Conservation (phyloP, 1,139 yeast genomes). For the Pichia sp. region DNA sequence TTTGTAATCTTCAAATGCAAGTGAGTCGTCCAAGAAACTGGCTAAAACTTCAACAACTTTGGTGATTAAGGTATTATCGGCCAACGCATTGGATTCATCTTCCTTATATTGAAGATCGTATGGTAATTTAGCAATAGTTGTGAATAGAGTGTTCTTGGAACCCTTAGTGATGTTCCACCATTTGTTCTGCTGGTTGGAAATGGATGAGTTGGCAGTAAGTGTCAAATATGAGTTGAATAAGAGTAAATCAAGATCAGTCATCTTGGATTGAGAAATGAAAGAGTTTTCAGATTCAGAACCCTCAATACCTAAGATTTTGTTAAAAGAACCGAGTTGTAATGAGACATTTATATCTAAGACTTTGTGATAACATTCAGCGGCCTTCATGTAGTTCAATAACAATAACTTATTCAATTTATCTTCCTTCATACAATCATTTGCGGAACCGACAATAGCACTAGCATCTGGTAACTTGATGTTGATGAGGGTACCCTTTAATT, state of each 20-base stretch:
- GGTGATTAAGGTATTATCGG: constrained; percentile 16
- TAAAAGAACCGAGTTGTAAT: constrained; percentile 21
- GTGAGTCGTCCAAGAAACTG: constrained; percentile 23
- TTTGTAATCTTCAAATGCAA: constrained; percentile 24
- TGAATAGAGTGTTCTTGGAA: constrained; percentile 27
- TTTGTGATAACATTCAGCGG: constrained; percentile 22
- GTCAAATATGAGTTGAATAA: constrained; percentile 47
- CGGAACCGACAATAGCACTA: constrained; percentile 37
- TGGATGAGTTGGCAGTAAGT: constrained; percentile 21
- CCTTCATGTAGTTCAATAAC: constrained; percentile 30
- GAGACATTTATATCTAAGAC: constrained; percentile 20
- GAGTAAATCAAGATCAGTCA: constrained; percentile 51
- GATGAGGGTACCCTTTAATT: constrained; percentile 37
- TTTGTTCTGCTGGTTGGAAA: constrained; percentile 21
- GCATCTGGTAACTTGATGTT: constrained; percentile 48
- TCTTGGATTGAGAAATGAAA: constrained; percentile 19
- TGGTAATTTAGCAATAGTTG: constrained; percentile 29
- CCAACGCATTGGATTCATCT: constrained; percentile 4
- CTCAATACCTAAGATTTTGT: constrained; percentile 14
- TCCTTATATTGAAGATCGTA: constrained; percentile 20
- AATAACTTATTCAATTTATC: constrained; percentile 37
- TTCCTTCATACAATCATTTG: constrained; percentile 37
- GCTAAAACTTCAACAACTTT: constrained; percentile 28
- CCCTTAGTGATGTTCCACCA: constrained; percentile 31
- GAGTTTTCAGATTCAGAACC: not conserved